phyloP scores from a whole-genome alignment of 768 basidiomycete species.

The Heimioporus sp. region DNA sequence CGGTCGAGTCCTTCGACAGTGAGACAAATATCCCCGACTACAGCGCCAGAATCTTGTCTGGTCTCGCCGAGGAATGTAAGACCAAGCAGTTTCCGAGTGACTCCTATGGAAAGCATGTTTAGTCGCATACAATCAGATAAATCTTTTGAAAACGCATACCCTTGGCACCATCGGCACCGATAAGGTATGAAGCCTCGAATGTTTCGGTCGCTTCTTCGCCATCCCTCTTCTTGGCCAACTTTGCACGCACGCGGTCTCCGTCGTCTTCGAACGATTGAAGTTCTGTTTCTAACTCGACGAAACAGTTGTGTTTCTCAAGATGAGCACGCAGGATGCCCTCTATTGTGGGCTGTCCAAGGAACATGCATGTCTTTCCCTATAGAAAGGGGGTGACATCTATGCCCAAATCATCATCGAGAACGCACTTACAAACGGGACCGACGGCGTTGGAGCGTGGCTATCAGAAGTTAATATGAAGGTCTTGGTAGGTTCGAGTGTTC shows the following conservation, averaged over 20 bases:
- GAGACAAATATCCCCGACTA: constrained; percentile 40
- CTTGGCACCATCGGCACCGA: constrained; percentile 43
- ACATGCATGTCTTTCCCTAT: constrained; percentile 8
- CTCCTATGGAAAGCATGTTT: constrained; percentile 18
- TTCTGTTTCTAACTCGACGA: constrained; percentile 44
- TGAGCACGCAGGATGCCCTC: constrained; percentile 28
- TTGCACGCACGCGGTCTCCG: constrained; percentile 36
- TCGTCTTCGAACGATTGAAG: constrained; percentile 42
- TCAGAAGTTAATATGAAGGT: neutral
- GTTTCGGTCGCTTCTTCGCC: constrained; percentile 28
- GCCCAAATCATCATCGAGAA: neutral
- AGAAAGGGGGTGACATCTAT: neutral
- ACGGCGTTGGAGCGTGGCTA: constrained; percentile 20
- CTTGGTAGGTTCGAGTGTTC: constrained; percentile 18
- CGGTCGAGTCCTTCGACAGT: constrained; percentile 28
- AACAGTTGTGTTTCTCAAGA: constrained; percentile 21
- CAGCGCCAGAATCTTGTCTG: constrained; percentile 19
- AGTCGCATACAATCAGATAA: neutral
- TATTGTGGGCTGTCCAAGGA: constrained; percentile 27
- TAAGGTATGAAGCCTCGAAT: constrained; percentile 30
- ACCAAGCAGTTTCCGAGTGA: constrained; percentile 39
- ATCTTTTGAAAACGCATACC: constrained; percentile 8
- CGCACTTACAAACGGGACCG: constrained; percentile 24
- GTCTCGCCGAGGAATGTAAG: constrained; percentile 44
- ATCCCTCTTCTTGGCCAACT: constrained; percentile 27